phyloP scores from a whole-genome alignment of 768 basidiomycete genomes.

The Lactifluus hygrophoroides region DNA sequence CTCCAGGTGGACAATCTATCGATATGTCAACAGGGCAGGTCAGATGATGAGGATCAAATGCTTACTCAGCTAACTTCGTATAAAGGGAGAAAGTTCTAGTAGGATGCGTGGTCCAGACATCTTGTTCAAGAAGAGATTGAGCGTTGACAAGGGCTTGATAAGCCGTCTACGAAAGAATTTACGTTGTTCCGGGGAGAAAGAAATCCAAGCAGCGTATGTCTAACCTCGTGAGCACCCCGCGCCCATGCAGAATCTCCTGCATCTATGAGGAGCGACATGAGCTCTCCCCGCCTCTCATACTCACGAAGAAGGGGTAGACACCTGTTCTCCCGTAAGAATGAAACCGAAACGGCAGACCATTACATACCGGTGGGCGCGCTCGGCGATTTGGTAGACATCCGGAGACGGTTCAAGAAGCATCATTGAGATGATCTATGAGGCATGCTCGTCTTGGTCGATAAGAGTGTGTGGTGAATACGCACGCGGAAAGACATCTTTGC shows the following conservation, averaged over 20 bases:
- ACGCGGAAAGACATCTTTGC: conserved; percentile 68
- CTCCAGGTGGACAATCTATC: conserved; percentile 56
- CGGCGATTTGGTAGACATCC: conserved; percentile 62
- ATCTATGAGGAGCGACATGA: conserved; percentile 52
- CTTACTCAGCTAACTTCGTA: conserved; percentile 55
- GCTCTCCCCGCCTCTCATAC: conserved; percentile 51
- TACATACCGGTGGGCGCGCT: conserved; percentile 53
- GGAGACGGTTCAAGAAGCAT: conserved; percentile 54
- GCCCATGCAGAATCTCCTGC: conserved; percentile 66
- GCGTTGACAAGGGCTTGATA: conserved; percentile 56
- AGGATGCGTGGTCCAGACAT: conserved; percentile 46
- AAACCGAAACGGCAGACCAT: not conserved
- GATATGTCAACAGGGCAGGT: not conserved
- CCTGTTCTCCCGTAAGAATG: conserved; percentile 27
- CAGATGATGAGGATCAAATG: conserved; percentile 12
- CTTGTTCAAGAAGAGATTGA: conserved; percentile 40
- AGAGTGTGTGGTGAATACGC: conserved; percentile 15
- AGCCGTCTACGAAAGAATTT: conserved; percentile 39
- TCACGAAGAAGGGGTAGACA: conserved; percentile 55
- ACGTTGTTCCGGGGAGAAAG: not conserved
- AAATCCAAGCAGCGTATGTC: not conserved
- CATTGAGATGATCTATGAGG: conserved; percentile 54
- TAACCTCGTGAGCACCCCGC: conserved; percentile 67
- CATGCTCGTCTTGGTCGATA: not conserved
- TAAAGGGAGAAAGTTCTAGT: conserved; percentile 43